Percentiles rank a stretch among this genome's conserved stretches.
Conservation (phyloP, 2,329 filamentous ascomycete genomes). For the Penicillium oxalicum region DNA sequence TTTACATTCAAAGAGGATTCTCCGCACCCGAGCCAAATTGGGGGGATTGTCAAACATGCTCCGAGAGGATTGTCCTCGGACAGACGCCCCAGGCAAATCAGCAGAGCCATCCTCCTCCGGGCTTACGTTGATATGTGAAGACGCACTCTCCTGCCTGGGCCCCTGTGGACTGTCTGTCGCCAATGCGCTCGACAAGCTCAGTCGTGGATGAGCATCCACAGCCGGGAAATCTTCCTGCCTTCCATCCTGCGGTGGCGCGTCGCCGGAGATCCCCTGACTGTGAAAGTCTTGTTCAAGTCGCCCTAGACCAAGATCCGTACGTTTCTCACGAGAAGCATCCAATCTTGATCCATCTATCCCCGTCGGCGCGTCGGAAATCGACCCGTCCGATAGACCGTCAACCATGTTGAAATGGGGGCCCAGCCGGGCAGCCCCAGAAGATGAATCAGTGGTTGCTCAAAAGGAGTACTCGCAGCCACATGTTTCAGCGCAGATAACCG, state of each 20-base stretch:
- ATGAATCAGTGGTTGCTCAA: slow-evolving; percentile 2
- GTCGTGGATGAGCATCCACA: slow-evolving; percentile 6
- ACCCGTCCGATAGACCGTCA: slow-evolving; percentile 22
- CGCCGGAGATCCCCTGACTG: not conserved
- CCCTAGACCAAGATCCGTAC: slow-evolving; percentile 4
- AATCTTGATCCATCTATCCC: slow-evolving; percentile 11
- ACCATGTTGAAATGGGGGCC: slow-evolving; percentile 24
- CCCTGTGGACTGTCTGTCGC: slow-evolving; percentile 14
- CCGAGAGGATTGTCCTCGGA: slow-evolving; percentile 9
- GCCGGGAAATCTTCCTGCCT: slow-evolving; percentile 9
- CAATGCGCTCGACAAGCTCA: slow-evolving; percentile 18
- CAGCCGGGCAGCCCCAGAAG: slow-evolving; percentile 1
- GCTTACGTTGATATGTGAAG: not conserved
- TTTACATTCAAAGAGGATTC: slow-evolving; percentile 41
- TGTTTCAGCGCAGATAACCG: not conserved
- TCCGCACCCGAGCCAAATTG: slow-evolving; percentile 39
- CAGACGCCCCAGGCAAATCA: not conserved
- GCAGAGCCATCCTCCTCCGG: not conserved
- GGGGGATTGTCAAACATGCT: slow-evolving; percentile 40
- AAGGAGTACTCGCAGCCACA: not conserved
- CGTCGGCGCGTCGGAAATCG: slow-evolving; percentile 18
- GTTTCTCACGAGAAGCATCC: slow-evolving; percentile 10
- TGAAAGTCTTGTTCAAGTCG: slow-evolving; percentile 1
- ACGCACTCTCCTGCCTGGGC: not conserved
- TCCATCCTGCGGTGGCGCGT: not conserved